phyloP scores from a whole-genome alignment of 2,329 filamentous ascomycete genomes.

The Xylariomycetidae sp. region DNA sequence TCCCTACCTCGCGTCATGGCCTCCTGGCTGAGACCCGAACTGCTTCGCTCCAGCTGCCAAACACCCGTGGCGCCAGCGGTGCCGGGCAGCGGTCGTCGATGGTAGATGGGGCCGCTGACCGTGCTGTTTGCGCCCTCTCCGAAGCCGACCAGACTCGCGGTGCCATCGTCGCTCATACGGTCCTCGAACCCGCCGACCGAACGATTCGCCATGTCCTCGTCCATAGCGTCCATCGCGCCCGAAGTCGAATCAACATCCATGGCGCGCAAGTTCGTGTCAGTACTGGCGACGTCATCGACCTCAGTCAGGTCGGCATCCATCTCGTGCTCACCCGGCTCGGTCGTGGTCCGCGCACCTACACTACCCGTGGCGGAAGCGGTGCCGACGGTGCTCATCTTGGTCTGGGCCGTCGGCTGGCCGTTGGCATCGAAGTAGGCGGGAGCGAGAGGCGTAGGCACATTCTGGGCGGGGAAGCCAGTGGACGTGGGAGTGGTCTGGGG shows the following conservation, averaged over 20 bases:
- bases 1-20: conserved; percentile 25
- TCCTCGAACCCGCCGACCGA: conserved; percentile 53
- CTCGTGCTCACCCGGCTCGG: conserved; percentile 47
- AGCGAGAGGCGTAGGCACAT: conserved; percentile 35
- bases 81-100: conserved; percentile 41
- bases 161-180: conserved; percentile 80
- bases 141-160: conserved; percentile 81
- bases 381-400: conserved; percentile 84
- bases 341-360: conserved; percentile 52
- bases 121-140: conserved; percentile 87
- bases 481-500: conserved; percentile 48
- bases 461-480: conserved; percentile 36
- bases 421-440: conserved; percentile 77
- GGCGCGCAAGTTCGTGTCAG: conserved; percentile 51
- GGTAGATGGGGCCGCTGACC: conserved; percentile 70
- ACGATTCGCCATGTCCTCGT: conserved; percentile 36
- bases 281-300: conserved; percentile 63
- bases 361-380: conserved; percentile 84
- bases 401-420: conserved; percentile 61
- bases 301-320: conserved; percentile 47
- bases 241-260: conserved; percentile 48
- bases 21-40: conserved; percentile 45
- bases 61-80: conserved; percentile 22
- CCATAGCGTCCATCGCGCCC: conserved; percentile 24
- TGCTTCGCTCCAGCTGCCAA: conserved; percentile 44